Conservation (phyloP, 805 yeast genomes). For the Candida yuanshanica region DNA sequence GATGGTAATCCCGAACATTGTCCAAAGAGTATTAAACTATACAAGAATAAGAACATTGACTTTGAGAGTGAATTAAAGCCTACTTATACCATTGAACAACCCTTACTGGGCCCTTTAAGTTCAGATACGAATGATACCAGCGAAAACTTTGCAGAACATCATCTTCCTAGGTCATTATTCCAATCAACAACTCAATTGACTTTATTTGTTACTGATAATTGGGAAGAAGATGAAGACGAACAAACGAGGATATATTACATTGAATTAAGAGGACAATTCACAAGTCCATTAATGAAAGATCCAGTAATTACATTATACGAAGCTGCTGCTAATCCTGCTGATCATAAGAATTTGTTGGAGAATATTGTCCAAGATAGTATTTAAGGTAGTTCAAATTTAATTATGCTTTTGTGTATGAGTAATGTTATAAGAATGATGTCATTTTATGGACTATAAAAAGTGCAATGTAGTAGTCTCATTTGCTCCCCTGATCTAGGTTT, state of each 20-base stretch:
- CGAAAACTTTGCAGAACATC: constrained; percentile 68
- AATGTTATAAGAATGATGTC: no score
- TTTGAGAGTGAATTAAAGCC: constrained; percentile 57
- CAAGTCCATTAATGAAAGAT: constrained; percentile 47
- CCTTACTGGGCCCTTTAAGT: constrained; percentile 49
- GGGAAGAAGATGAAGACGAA: constrained; percentile 58
- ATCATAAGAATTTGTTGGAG: constrained; percentile 47
- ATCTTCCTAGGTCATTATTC: constrained; percentile 67
- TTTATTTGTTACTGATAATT: constrained; percentile 60
- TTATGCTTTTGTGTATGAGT: no score
- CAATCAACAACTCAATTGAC: constrained; percentile 65
- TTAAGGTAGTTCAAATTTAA: no score
- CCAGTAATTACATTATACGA: constrained; percentile 81
- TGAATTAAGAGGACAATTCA: constrained; percentile 72
- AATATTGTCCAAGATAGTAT: not conserved
- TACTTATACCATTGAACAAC: constrained; percentile 52
- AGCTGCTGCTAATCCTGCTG: constrained; percentile 88
- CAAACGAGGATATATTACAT: constrained; percentile 55
- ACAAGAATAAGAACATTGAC: constrained; percentile 70
- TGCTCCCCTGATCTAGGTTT: no score
- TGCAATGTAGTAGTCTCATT: no score
- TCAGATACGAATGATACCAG: constrained; percentile 29
- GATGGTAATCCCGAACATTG: constrained; percentile 52
- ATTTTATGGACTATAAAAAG: no score
- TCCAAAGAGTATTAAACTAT: constrained; percentile 64